phyloP scores from a whole-genome alignment of 2,329 filamentous ascomycete genomes.

The Sarocladium brachiariae region DNA sequence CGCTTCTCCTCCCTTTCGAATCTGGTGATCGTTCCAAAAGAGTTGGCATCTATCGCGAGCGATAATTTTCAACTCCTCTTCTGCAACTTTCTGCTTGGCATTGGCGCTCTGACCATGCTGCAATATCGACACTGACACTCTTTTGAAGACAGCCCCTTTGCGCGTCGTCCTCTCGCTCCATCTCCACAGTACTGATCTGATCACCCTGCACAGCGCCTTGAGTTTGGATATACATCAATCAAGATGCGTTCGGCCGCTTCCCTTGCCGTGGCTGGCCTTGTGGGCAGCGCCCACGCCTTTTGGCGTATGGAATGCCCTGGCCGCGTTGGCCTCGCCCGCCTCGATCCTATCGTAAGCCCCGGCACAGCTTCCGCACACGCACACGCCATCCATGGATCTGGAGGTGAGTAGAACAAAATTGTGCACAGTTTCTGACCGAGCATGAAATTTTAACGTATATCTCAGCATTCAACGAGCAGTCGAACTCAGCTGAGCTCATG shows the following conservation, averaged over 20 bases:
- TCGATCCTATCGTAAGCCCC: constrained; percentile 69
- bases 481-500: constrained; percentile 41
- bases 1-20: neutral
- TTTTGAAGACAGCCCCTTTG: constrained; percentile 26
- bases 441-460: neutral
- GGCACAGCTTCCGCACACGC: constrained; percentile 56
- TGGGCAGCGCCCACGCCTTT: constrained; percentile 55
- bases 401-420: constrained; percentile 48
- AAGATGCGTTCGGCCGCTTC: constrained; percentile 18
- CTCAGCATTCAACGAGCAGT: constrained; percentile 1
- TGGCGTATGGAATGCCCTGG: constrained; percentile 85
- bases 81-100: neutral
- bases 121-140: constrained; percentile 14
- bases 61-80: neutral
- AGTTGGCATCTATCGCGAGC: neutral
- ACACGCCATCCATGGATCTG: constrained; percentile 70
- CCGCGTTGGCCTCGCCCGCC: constrained; percentile 58
- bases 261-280: constrained; percentile 24
- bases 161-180: constrained; percentile 27
- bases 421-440: neutral
- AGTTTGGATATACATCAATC: constrained; percentile 27
- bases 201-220: constrained; percentile 9
- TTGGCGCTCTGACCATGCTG: neutral
- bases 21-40: neutral
- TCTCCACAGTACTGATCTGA: neutral